These are phyloP conservation scores for Pythium brassicae DNA, from an alignment of 352 stramenopile species.

Conservation along the genomic window DNA sequence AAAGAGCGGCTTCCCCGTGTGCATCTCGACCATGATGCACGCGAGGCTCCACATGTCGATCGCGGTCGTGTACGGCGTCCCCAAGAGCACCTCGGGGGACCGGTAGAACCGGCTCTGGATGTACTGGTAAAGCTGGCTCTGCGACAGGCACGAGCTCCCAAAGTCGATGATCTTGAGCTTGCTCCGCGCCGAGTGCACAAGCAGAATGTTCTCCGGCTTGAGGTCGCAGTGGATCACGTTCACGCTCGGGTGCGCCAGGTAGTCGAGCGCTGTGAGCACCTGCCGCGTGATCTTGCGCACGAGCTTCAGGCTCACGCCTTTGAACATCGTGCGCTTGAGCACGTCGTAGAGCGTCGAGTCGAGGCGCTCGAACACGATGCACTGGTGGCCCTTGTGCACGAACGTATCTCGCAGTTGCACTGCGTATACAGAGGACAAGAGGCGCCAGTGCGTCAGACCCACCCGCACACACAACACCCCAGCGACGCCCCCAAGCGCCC, in stretches of 20 bases:
- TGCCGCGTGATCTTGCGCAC: slow-evolving; percentile 96
- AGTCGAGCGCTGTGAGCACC: slow-evolving; percentile 89
- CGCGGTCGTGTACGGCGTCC: slow-evolving; percentile 72
- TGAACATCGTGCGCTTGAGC: slow-evolving; percentile 92
- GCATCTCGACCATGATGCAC: slow-evolving; percentile 95
- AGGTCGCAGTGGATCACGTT: slow-evolving; percentile 99
- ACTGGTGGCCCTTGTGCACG: slow-evolving; percentile 96
- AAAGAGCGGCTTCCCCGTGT: slow-evolving; percentile 98
- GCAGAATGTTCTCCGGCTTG: slow-evolving; percentile 99
- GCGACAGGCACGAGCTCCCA: slow-evolving; percentile 94
- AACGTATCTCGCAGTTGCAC: slow-evolving; percentile 94
- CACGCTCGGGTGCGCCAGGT: slow-evolving; percentile 86
- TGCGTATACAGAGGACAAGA: slow-evolving; percentile 15
- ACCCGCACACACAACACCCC: neutral
- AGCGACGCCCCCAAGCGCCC: neutral
- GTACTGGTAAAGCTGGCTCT: slow-evolving; percentile 96
- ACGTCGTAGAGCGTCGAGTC: slow-evolving; percentile 97
- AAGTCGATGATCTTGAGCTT: slow-evolving; percentile 99
- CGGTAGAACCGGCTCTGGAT: slow-evolving; percentile 98
- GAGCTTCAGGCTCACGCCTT: slow-evolving; percentile 89
- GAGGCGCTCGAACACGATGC: slow-evolving; percentile 97
- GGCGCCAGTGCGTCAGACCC: slow-evolving; percentile 7
- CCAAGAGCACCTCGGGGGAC: slow-evolving; percentile 84
- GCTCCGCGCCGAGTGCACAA: slow-evolving; percentile 91
- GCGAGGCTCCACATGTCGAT: slow-evolving; percentile 91